Conservation (phyloP, 2,329 filamentous ascomycete species). For the Cordyceps militaris region DNA sequence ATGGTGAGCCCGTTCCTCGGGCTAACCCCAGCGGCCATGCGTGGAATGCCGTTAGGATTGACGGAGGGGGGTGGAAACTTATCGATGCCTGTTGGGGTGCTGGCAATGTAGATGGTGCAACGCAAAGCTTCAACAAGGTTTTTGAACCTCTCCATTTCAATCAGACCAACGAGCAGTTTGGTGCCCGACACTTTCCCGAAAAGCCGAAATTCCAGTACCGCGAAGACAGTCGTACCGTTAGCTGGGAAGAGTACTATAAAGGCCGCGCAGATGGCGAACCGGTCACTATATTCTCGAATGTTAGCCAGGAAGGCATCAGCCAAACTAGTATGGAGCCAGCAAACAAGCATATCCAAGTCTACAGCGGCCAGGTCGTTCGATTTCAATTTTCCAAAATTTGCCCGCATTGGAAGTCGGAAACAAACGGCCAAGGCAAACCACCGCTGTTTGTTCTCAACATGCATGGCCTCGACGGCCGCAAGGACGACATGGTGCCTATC, state of each 20-base stretch:
- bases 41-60: slow-evolving; percentile 89
- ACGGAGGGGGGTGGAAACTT: slow-evolving; percentile 83
- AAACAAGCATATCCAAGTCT: slow-evolving; percentile 48
- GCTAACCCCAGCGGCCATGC: slow-evolving; percentile 63
- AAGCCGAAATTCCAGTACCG: slow-evolving; percentile 66
- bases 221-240: slow-evolving; percentile 57
- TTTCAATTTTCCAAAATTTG: slow-evolving; percentile 79
- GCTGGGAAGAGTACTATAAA: slow-evolving; percentile 77
- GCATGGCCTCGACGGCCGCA: slow-evolving; percentile 57
- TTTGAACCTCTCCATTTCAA: slow-evolving; percentile 61
- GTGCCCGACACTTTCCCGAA: slow-evolving; percentile 68
- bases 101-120: slow-evolving; percentile 51
- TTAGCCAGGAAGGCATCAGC: slow-evolving; percentile 44
- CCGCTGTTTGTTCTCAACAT: slow-evolving; percentile 65
- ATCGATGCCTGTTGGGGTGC: slow-evolving; percentile 92
- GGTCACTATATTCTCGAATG: slow-evolving; percentile 39
- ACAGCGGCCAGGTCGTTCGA: slow-evolving; percentile 51
- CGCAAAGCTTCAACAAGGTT: slow-evolving; percentile 27
- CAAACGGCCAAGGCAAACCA: slow-evolving; percentile 56
- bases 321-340: slow-evolving; percentile 52
- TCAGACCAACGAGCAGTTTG: slow-evolving; percentile 69
- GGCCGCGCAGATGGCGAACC: slow-evolving; percentile 48
- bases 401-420: slow-evolving; percentile 72
- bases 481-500: slow-evolving; percentile 63
- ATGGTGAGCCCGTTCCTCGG: slow-evolving; percentile 59